A percentile compares a stretch with the other conserved stretches of the same genome.
Evolutionary conservation across 2,329 filamentous ascomycete genomes (phyloP).

Genomic region (Arachnomyces sp.): DNA sequence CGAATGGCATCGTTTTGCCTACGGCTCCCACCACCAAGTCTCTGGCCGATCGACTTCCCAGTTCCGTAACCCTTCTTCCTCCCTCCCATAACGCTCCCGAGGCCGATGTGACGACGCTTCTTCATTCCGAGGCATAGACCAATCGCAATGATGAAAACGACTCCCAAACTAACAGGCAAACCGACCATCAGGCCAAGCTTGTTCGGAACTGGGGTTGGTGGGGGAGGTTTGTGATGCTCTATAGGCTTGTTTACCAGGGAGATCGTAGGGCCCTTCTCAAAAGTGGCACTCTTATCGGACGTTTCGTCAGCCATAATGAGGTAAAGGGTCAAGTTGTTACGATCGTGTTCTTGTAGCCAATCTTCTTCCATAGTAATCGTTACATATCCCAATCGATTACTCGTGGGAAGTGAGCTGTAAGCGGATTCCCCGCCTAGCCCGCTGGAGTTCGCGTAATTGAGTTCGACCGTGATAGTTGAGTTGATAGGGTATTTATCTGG

Average conservation of each 20-base stretch:
- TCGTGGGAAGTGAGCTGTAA: conserved; percentile 27
- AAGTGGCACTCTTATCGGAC: conserved; percentile 18
- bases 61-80: conserved; percentile 30
- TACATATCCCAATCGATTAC: conserved; percentile 33
- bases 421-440: conserved; percentile 24
- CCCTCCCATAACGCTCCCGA: conserved; percentile 29
- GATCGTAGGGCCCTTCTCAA: conserved; percentile 28
- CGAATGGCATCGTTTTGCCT: conserved; percentile 18
- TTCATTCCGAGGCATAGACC: conserved; percentile 35
- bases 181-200: conserved; percentile 34
- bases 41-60: conserved; percentile 27
- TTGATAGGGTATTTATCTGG: conserved; percentile 24
- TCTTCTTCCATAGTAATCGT: conserved; percentile 29
- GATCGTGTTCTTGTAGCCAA: conserved; percentile 32
- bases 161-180: conserved; percentile 31
- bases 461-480: conserved; percentile 23
- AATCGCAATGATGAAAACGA: conserved; percentile 28
- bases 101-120: conserved; percentile 28
- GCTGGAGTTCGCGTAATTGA: conserved; percentile 28
- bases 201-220: conserved; percentile 19
- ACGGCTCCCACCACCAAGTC: conserved; percentile 22
- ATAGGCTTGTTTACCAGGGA: conserved; percentile 26
- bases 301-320: conserved; percentile 25
- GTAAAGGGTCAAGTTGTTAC: conserved; percentile 31
- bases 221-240: conserved; percentile 27